Evolutionary conservation across 352 stramenopile species (phyloP).

Genomic region (Peronosclerospora sorghi): DNA sequence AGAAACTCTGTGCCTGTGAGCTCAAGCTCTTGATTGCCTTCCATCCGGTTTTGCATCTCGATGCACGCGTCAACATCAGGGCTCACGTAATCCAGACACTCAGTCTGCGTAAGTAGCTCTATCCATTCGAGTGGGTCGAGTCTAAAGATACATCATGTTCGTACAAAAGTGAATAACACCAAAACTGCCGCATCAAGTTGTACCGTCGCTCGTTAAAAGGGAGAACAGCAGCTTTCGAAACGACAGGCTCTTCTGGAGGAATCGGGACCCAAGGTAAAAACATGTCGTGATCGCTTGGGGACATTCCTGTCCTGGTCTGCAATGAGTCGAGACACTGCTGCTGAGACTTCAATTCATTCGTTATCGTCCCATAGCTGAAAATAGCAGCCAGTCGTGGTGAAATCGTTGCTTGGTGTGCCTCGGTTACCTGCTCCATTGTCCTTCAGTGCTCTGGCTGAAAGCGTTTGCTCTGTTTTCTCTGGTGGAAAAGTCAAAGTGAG

Average conservation of each 20-base stretch:
- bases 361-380: slow-evolving; percentile 4
- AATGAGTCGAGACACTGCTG: slow-evolving; percentile 2
- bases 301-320: slow-evolving; percentile 15
- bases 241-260: slow-evolving; percentile 6
- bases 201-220: slow-evolving; percentile 17
- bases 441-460: no score
- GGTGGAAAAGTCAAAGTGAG: slow-evolving; percentile 21
- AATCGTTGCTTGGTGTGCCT: not conserved
- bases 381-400: not conserved
- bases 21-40: slow-evolving; percentile 58
- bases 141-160: slow-evolving; percentile 4
- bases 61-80: slow-evolving; percentile 48
- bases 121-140: slow-evolving; percentile 38
- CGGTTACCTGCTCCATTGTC: slow-evolving; percentile 9
- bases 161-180: not conserved
- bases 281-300: slow-evolving; percentile 11
- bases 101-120: slow-evolving; percentile 31
- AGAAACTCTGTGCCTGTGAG: slow-evolving; percentile 53
- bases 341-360: slow-evolving; percentile 6
- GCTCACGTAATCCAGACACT: slow-evolving; percentile 52
- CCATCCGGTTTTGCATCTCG: slow-evolving; percentile 15
- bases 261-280: slow-evolving; percentile 11
- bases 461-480: slow-evolving; percentile 11
- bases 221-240: slow-evolving; percentile 5
- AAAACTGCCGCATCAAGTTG: not conserved